Evolutionary conservation across 202 grass and related monocot genomes (phyloP).

Genomic region (Setaria italica): DNA sequence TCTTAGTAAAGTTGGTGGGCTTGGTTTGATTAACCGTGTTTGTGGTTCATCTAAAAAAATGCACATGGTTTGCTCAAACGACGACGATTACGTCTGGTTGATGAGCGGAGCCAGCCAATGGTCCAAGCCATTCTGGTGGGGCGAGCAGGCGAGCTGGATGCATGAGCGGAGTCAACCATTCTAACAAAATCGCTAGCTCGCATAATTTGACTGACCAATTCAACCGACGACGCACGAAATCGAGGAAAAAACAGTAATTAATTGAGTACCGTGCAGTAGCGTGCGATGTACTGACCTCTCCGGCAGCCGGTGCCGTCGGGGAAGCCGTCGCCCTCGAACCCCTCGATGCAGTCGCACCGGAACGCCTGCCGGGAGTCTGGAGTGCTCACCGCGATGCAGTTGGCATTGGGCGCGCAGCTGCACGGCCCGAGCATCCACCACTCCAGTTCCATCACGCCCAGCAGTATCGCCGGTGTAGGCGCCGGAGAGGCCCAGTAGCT

Average conservation of each 20-base stretch:
- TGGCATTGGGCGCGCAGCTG: slow-evolving; percentile 34
- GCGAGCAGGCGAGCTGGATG: slow-evolving; percentile 9
- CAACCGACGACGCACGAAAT: slow-evolving; percentile 11
- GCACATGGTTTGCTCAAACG: background rate
- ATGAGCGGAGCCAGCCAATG: background rate
- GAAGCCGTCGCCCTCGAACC: slow-evolving; percentile 71
- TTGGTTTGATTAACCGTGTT: slow-evolving; percentile 3
- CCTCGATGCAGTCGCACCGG: slow-evolving; percentile 53
- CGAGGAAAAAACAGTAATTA: background rate
- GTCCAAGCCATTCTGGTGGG: slow-evolving; percentile 15
- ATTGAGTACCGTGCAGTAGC: background rate
- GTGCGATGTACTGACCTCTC: slow-evolving; percentile 52
- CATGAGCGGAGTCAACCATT: slow-evolving; percentile 41
- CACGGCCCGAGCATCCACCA: slow-evolving; percentile 67
- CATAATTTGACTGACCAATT: slow-evolving; percentile 46
- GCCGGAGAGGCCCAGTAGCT: background rate
- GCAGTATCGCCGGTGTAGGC: slow-evolving; percentile 35
- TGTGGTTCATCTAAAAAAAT: slow-evolving; percentile 13
- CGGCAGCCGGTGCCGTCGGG: slow-evolving; percentile 52
- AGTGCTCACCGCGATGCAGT: slow-evolving; percentile 26
- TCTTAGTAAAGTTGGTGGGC: slow-evolving; percentile 14
- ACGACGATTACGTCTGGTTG: background rate
- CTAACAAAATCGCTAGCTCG: slow-evolving; percentile 31
- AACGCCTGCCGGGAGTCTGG: slow-evolving; percentile 22
- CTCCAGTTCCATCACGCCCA: slow-evolving; percentile 49